These are phyloP conservation scores for Kodamaea alishanica DNA, from an alignment of 1,139 yeast genomes.

Conservation along the genomic window DNA sequence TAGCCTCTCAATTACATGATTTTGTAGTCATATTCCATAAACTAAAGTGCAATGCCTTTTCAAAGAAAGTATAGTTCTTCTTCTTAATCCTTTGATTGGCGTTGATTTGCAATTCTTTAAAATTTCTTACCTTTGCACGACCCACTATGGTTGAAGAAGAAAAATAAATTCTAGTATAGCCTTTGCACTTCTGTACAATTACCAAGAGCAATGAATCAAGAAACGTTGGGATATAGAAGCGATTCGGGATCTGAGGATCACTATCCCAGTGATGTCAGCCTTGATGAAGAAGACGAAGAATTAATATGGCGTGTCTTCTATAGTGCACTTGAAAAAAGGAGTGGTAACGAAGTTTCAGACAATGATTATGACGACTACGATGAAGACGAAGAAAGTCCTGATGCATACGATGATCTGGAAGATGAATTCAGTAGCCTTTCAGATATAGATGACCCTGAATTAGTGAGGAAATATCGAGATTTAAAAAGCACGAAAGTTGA, in stretches of 20 bases:
- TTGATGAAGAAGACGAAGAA: slow-evolving; percentile 49
- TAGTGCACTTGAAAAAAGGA: slow-evolving; percentile 20
- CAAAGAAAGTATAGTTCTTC: no score
- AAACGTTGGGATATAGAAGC: background rate
- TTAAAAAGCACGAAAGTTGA: slow-evolving; percentile 24
- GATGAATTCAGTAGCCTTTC: slow-evolving; percentile 25
- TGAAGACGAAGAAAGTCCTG: slow-evolving; percentile 14
- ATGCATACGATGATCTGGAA: slow-evolving; percentile 9
- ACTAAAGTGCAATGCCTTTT: no score
- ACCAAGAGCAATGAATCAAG: background rate
- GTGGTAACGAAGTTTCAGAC: slow-evolving; percentile 1
- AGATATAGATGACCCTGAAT: slow-evolving; percentile 36
- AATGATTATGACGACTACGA: slow-evolving; percentile 14
- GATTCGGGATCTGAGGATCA: slow-evolving; percentile 14
- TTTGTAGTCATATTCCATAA: no score
- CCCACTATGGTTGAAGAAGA: no score
- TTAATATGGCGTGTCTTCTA: slow-evolving; percentile 45
- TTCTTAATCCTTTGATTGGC: no score
- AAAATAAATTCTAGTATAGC: slow-evolving; percentile 8
- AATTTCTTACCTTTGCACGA: no score
- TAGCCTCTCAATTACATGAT: no score
- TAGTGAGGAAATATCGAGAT: slow-evolving; percentile 30
- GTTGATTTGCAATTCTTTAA: no score
- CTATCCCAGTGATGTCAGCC: slow-evolving; percentile 35
- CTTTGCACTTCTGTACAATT: slow-evolving; percentile 1